Base-by-base conservation (phyloP, 352 stramenopile genomes). In the Phytophthora multivora region DNA sequence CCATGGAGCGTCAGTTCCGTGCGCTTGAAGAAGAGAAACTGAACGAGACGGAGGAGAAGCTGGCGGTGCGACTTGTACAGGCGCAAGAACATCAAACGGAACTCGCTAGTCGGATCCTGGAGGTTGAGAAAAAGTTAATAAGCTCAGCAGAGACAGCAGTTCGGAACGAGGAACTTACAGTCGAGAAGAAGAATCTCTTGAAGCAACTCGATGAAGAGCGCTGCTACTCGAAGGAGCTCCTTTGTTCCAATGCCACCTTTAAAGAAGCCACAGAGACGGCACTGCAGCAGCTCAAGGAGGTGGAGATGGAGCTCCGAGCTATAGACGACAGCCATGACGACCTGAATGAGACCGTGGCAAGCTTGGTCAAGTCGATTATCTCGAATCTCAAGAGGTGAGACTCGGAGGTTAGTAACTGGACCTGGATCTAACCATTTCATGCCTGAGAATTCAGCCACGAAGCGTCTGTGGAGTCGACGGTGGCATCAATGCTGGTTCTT, bases 401-500 rank as follows among this genome's bases (percentile, higher is more conserved):
- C 18, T 7, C 16, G 11, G 6, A 13, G 45, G 10, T n/a, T 18
- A 21, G 18, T 33, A 39, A 8, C 12, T 16, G 16, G 26, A 9
- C 43, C 13, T 26, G 28, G 10, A 33, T 39, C 1, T 58, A 46
- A 49, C 31, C 10, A 36, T 33, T 2, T 4, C 12, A 19, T 56
- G 25, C 30, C 11, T 28, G 33, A 41, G 15, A 13, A n/a, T 30
- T 25, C 6, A 68, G 51, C 21, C 43, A 68, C 5, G 39, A 49
- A 31, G 36, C 31, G 8, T 58, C 19, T 31, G 36, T 68, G 35
- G 59, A 66, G 26, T 46, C 51, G 12, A 33, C 43, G 18, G 43
- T 61, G 51, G 59, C 59, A 5, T 68, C 51, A 26, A 58, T 62
- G 31, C 51, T 62, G 39, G 46, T 68, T 3, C 38, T 58, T 42